phyloP scores from a whole-genome alignment of 2,329 filamentous ascomycete species.

The Beauveria brongniartii region DNA sequence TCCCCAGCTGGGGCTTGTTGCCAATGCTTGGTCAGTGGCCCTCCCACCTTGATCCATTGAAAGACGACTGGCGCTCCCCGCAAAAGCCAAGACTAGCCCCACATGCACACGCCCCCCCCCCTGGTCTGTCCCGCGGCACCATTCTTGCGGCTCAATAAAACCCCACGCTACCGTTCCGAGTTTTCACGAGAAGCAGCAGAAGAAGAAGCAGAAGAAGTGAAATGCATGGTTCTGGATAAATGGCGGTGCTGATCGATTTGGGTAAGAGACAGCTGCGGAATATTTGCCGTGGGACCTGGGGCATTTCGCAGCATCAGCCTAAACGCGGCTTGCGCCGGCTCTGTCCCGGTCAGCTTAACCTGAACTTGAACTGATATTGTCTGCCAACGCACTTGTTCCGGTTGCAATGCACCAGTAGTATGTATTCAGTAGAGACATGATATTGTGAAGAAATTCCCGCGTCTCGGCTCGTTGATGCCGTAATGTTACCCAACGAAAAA shows the following conservation, averaged over 20 bases:
- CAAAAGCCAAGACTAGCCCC: conserved; percentile 4
- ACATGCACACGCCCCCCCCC: background rate
- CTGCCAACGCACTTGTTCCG: no score
- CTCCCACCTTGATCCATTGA: background rate
- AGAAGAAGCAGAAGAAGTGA: background rate
- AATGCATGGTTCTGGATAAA: background rate
- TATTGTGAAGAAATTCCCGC: background rate
- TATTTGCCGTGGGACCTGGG: background rate
- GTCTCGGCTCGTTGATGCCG: conserved; percentile 1
- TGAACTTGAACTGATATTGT: no score
- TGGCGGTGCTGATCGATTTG: background rate
- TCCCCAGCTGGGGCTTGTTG: background rate
- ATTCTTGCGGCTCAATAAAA: background rate
- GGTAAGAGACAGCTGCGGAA: no score
- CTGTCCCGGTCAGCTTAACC: background rate
- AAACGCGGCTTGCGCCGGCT: conserved; percentile 8
- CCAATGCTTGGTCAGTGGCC: no score
- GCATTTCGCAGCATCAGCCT: background rate
- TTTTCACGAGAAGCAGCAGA: background rate
- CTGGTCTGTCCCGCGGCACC: background rate
- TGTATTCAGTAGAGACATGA: background rate
- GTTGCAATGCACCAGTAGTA: no score
- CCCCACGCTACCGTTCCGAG: conserved; percentile 2
- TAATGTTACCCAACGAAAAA: background rate
- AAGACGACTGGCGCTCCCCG: background rate